Conservation (phyloP, 345 rosid species). For the Citrus cavaleriei region DNA sequence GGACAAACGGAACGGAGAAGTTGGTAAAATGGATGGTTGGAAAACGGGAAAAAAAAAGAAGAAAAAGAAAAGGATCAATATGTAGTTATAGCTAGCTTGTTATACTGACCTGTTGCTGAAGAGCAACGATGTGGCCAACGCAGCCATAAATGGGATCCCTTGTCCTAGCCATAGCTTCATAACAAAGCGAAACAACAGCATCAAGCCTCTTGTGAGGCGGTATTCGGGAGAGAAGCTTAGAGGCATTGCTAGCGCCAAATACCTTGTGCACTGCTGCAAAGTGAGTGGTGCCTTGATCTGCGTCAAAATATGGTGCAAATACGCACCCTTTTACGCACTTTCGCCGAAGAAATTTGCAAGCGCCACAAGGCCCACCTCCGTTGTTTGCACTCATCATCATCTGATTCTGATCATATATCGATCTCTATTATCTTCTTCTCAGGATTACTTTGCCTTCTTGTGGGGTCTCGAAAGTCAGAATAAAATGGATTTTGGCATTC, state of each 20-base stretch:
- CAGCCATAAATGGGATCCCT: conserved; percentile 87
- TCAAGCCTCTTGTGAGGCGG: conserved; percentile 69
- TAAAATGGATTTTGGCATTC: conserved; percentile 10
- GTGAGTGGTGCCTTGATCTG: conserved; percentile 74
- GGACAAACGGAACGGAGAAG: too few species aligned
- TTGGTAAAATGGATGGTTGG: too few species aligned
- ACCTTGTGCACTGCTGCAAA: conserved; percentile 93
- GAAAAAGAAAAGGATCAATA: background rate
- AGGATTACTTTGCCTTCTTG: background rate
- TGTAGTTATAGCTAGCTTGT: background rate
- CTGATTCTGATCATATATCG: background rate
- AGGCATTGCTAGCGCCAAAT: conserved; percentile 88
- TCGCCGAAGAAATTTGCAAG: conserved; percentile 82
- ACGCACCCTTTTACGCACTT: conserved; percentile 79
- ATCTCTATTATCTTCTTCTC: background rate
- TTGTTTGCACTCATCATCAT: conserved; percentile 29
- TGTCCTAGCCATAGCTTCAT: conserved; percentile 79
- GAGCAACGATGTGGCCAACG: conserved; percentile 67
- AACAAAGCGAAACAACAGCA: conserved; percentile 71
- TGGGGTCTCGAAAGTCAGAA: conserved; percentile 5
- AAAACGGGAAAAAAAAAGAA: too few species aligned
- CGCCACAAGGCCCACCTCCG: conserved; percentile 80
- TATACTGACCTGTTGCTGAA: conserved; percentile 70
- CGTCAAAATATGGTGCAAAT: conserved; percentile 83
- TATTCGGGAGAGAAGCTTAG: conserved; percentile 63